These are phyloP conservation scores for Saitozyma sp. DNA, from an alignment of 768 basidiomycete genomes.

Conservation along the genomic window DNA sequence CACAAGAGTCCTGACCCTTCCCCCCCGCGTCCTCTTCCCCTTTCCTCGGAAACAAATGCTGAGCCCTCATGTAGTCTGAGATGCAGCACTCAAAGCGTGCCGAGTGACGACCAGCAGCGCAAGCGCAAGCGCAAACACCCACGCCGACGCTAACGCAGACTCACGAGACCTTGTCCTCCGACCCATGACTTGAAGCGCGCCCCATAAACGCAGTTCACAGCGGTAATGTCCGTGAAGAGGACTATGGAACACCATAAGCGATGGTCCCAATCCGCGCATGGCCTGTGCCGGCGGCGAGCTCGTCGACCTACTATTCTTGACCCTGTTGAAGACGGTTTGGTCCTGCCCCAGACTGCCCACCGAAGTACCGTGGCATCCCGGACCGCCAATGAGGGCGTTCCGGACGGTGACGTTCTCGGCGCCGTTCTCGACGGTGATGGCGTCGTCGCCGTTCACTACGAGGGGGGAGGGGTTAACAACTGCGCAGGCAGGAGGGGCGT, in stretches of 20 bases:
- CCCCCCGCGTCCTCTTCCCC: no score
- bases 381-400: conserved; percentile 58
- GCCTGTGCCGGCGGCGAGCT: conserved; percentile 8
- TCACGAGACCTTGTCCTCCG: conserved; percentile 58
- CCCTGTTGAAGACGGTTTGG: conserved; percentile 54
- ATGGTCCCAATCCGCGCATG: no score
- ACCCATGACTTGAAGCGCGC: conserved; percentile 60
- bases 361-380: conserved; percentile 57
- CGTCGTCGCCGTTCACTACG: conserved; percentile 58
- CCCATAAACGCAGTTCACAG: conserved; percentile 59
- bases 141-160: background rate
- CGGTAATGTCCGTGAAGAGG: conserved; percentile 59
- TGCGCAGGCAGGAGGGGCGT: no score
- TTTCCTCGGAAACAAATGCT: no score
- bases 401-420: conserved; percentile 57
- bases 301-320: conserved; percentile 49
- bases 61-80: no score
- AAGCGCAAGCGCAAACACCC: background rate
- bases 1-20: no score
- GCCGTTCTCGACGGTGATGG: conserved; percentile 58
- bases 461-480: background rate
- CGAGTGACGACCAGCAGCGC: no score
- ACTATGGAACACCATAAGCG: conserved; percentile 26
- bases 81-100: no score
- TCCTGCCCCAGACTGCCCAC: conserved; percentile 58